Evolutionary conservation across 2,329 filamentous ascomycete genomes (phyloP), one percentile per base, ranked within the genome.

Genomic region (Hortaea werneckii): DNA sequence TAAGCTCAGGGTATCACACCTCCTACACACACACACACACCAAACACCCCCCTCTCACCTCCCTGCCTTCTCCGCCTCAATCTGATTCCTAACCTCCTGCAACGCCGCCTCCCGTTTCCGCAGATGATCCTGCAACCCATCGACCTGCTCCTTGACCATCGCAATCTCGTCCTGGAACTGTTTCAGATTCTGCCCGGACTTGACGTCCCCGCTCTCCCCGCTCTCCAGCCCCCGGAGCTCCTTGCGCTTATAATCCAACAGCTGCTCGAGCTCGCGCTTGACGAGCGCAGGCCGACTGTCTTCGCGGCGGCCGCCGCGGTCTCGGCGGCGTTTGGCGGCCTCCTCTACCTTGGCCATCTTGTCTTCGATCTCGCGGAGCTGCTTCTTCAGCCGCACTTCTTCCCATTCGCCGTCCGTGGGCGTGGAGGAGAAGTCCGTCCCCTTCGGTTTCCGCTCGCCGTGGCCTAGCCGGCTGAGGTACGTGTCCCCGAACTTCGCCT

Each of bases 401-500:
- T 98, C 92, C 88, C 92, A 96, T 64, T 98, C 92, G 59, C 82
- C 80, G 27, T 94, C 90, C 9, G 3, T n/a, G 8, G 32, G n/a
- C 52, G 86, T 84, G 34, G 78, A 76, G 48, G 81, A 84, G 64
- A 96, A 96, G 69, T 98, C 89, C 1, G 92, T 98, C 27, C 92
- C 92, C 37, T 83, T 74, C 6, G 85, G 79, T 61, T 85, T 83
- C 60, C 89, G 84, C 43, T 80, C 79, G 13, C 80, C 79, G 5
- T 82, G 74, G 6, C 92, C 92, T 35, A 98, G 76, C 9, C 92
- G 82, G 50, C 86, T 94, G 47, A 98, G 78, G 67, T 96, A 98
- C 53, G 94, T 86, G 65, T 98, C 92, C 54, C 92, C 92, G 62
- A 98, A 98, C 70, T 95, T 95, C 57, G 88, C 84, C 70, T 98